phyloP scores from a whole-genome alignment of 2,329 filamentous ascomycete species.

The Colletotrichum sp. region DNA sequence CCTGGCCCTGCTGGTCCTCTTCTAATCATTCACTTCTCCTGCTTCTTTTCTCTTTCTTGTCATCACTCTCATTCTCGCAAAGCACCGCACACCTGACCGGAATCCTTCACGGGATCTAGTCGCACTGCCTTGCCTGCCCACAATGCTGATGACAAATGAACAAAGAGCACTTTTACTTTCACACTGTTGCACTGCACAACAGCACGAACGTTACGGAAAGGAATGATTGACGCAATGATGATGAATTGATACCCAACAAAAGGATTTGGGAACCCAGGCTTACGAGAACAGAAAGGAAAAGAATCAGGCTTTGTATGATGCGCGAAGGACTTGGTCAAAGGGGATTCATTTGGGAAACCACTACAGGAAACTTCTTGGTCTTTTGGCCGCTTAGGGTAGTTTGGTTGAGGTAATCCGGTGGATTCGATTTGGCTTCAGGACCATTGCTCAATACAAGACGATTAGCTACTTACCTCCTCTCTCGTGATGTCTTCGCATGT shows the following conservation, averaged over 20 bases:
- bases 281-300: not conserved
- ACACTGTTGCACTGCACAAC: not conserved
- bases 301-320: not conserved
- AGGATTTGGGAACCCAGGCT: not conserved
- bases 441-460: not conserved
- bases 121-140: not conserved
- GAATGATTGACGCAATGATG: not conserved
- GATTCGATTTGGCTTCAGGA: not conserved
- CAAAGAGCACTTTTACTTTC: not conserved
- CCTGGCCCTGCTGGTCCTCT: slow-evolving; percentile 32
- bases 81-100: not conserved
- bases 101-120: not conserved
- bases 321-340: not conserved
- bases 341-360: not conserved
- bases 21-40: slow-evolving; percentile 26
- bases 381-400: not conserved
- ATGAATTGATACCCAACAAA: not conserved
- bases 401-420: slow-evolving; percentile 2
- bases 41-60: not conserved
- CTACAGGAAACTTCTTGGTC: not conserved
- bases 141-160: not conserved
- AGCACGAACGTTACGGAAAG: not conserved
- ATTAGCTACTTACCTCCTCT: not conserved
- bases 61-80: not conserved
- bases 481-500: not conserved